phyloP scores from a whole-genome alignment of 495 filamentous ascomycete species.

The Aspergillus olivimuriae region DNA sequence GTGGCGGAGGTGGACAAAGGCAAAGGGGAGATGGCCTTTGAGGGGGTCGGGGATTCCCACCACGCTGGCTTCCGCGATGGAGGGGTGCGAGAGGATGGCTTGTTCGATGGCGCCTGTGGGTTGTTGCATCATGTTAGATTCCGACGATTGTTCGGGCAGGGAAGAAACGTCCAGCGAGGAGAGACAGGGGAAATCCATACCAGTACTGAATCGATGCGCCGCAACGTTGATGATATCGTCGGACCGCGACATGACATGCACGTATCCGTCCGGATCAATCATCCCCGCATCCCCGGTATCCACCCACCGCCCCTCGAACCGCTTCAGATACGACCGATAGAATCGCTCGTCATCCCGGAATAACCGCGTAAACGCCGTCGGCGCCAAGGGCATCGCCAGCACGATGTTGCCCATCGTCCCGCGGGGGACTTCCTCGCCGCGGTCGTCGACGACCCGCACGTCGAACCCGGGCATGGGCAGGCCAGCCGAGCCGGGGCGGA shows the following conservation, averaged over 20 bases:
- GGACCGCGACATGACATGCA: constrained; percentile 77
- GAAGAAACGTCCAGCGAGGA: neutral
- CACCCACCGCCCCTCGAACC: constrained; percentile 74
- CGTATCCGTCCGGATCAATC: constrained; percentile 74
- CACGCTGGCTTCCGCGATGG: constrained; percentile 74
- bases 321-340: constrained; percentile 71
- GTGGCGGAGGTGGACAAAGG: constrained; percentile 66
- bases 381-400: constrained; percentile 70
- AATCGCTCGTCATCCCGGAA: constrained; percentile 82
- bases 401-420: constrained; percentile 92
- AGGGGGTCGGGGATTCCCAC: constrained; percentile 77
- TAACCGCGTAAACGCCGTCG: constrained; percentile 76
- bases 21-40: constrained; percentile 89
- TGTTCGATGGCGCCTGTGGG: constrained; percentile 73
- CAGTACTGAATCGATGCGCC: constrained; percentile 86
- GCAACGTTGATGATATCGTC: constrained; percentile 97
- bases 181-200: constrained; percentile 30
- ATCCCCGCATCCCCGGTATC: constrained; percentile 90
- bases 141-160: neutral
- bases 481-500: constrained; percentile 82
- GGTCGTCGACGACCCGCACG: constrained; percentile 74
- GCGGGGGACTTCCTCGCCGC: constrained; percentile 57
- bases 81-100: constrained; percentile 73
- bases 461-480: constrained; percentile 90
- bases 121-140: neutral